Evolutionary conservation across 768 basidiomycete species (phyloP).

Genomic region (Filobasidium wieringae): DNA sequence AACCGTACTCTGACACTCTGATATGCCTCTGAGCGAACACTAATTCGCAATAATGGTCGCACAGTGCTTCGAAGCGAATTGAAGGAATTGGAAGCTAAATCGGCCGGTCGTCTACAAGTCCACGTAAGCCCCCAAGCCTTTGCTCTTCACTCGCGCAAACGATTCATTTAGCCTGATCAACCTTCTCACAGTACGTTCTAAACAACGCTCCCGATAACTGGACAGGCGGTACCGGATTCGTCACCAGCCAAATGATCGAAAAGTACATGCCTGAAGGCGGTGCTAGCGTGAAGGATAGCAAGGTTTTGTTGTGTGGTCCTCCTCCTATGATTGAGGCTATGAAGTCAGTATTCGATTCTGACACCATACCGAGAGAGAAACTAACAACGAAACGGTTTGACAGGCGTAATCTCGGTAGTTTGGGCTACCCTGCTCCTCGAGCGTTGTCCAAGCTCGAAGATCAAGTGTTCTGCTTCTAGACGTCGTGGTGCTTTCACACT

Average conservation of each 20-base stretch:
- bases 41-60: not conserved
- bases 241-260: slow-evolving; percentile 82
- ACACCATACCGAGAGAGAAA: not conserved
- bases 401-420: slow-evolving; percentile 77
- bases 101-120: slow-evolving; percentile 61
- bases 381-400: not conserved
- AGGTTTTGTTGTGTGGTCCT: slow-evolving; percentile 43
- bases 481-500: not conserved
- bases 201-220: slow-evolving; percentile 82
- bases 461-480: slow-evolving; percentile 38
- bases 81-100: slow-evolving; percentile 57
- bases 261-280: slow-evolving; percentile 53
- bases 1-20: not conserved
- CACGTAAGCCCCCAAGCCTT: slow-evolving; percentile 37
- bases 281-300: slow-evolving; percentile 24
- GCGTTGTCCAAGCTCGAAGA: slow-evolving; percentile 88
- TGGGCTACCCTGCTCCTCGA: slow-evolving; percentile 76
- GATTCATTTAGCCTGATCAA: not conserved
- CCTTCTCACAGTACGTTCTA: slow-evolving; percentile 54
- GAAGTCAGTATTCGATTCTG: slow-evolving; percentile 48
- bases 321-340: slow-evolving; percentile 68
- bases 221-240: slow-evolving; percentile 83
- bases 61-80: slow-evolving; percentile 68
- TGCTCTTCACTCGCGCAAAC: not conserved
- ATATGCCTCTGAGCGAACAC: slow-evolving; percentile 1